Evolutionary conservation across 106 monocot species (phyloP).

Genomic region (Allium fistulosum): DNA sequence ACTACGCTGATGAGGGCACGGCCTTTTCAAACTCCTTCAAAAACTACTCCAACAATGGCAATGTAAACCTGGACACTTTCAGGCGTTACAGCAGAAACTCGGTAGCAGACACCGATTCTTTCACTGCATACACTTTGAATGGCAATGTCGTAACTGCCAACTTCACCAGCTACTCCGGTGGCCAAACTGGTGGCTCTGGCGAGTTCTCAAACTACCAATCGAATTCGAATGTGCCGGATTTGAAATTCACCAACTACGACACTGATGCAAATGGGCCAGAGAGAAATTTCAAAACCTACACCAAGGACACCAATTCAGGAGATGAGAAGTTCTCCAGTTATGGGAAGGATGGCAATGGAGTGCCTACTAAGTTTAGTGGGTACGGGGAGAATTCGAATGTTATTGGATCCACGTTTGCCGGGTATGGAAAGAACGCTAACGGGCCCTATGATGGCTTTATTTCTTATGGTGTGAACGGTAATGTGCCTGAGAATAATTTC

Average conservation of each 20-base stretch:
- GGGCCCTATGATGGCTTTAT: conserved; percentile 29
- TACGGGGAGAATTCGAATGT: conserved; percentile 76
- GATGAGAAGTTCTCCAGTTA: conserved; percentile 67
- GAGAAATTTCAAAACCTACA: conserved; percentile 44
- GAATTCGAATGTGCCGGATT: conserved; percentile 51
- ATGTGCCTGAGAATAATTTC: conserved; percentile 71
- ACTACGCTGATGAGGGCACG: conserved; percentile 35
- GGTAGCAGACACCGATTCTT: conserved; percentile 26
- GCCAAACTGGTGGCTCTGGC: conserved; percentile 42
- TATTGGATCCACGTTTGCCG: conserved; percentile 42
- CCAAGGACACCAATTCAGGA: conserved; percentile 62
- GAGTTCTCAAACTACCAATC: conserved; percentile 46
- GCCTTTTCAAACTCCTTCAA: conserved; percentile 31
- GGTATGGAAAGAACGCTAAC: conserved; percentile 49
- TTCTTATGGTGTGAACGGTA: conserved; percentile 52
- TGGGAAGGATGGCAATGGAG: conserved; percentile 47
- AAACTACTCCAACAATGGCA: conserved; percentile 50
- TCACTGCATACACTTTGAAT: conserved; percentile 41
- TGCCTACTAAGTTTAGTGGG: conserved; percentile 28
- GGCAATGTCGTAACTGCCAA: conserved; percentile 81
- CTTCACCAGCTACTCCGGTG: conserved; percentile 77
- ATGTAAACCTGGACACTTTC: conserved; percentile 70
- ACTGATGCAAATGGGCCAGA: conserved; percentile 25
- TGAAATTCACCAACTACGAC: conserved; percentile 72
- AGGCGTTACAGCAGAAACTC: conserved; percentile 72